A percentile compares a stretch with the other conserved stretches of the same genome.
phyloP scores from a whole-genome alignment of 2,329 filamentous ascomycete genomes.

The Beauveria asiatica region DNA sequence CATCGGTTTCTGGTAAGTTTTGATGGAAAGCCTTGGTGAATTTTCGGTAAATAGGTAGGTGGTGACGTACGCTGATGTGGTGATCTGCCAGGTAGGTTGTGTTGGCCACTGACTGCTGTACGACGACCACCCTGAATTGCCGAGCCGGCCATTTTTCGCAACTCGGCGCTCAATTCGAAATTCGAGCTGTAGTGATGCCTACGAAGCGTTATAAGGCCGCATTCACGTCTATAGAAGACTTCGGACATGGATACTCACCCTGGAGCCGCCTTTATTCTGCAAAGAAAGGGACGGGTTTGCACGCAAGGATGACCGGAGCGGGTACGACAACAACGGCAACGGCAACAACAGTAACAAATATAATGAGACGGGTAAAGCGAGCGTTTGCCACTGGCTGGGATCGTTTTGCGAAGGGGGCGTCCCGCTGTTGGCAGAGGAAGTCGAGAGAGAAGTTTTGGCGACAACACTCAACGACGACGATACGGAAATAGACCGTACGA shows the following conservation, averaged over 20 bases:
- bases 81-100: slow-evolving; percentile 51
- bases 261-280: slow-evolving; percentile 38
- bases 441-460: not conserved
- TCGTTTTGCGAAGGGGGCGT: slow-evolving; percentile 38
- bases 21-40: too few relatives aligned
- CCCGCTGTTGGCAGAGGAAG: slow-evolving; percentile 1
- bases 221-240: slow-evolving; percentile 50
- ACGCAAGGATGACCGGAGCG: slow-evolving; percentile 67
- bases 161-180: slow-evolving; percentile 49
- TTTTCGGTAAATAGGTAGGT: too few relatives aligned
- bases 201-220: slow-evolving; percentile 67
- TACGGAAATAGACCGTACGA: not conserved
- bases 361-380: slow-evolving; percentile 21
- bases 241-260: slow-evolving; percentile 52
- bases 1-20: slow-evolving; percentile 43
- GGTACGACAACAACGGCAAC: slow-evolving; percentile 35
- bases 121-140: slow-evolving; percentile 65
- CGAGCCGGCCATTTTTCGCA: slow-evolving; percentile 59
- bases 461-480: not conserved
- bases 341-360: slow-evolving; percentile 34
- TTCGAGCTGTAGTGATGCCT: slow-evolving; percentile 70
- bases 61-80: slow-evolving; percentile 8
- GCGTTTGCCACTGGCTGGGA: slow-evolving; percentile 62
- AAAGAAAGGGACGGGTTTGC: slow-evolving; percentile 54
- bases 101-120: slow-evolving; percentile 84